Evolutionary conservation across 768 basidiomycete species (phyloP).

Genomic region (Boletus speciosus): DNA sequence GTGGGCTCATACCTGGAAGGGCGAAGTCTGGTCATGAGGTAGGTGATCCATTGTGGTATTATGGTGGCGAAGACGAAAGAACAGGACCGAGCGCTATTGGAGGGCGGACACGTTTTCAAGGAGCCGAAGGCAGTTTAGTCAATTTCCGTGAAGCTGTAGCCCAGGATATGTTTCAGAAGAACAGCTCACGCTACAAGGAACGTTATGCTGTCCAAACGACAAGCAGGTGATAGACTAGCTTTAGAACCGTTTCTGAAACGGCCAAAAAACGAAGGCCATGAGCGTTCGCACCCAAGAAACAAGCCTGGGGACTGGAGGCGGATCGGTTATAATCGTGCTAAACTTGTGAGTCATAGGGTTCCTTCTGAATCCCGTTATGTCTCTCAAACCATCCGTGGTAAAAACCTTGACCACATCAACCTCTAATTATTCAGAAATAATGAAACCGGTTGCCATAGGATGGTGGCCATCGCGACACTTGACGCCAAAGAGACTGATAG

Average conservation of each 20-base stretch:
- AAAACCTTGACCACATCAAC: neutral
- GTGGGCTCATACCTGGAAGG: conserved; percentile 27
- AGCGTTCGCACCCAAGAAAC: conserved; percentile 10
- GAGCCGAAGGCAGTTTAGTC: conserved; percentile 22
- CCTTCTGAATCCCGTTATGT: conserved; percentile 12
- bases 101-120: conserved; percentile 27
- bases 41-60: conserved; percentile 29
- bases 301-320: conserved; percentile 9
- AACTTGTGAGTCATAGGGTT: conserved; percentile 22
- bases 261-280: neutral
- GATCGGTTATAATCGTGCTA: conserved; percentile 6
- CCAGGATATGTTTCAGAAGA: neutral
- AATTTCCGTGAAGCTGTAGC: conserved; percentile 15
- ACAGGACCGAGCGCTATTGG: conserved; percentile 20
- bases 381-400: neutral
- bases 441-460: neutral
- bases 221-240: neutral
- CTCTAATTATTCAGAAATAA: too few species aligned
- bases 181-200: neutral
- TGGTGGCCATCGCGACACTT: too few species aligned
- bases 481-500: too few species aligned
- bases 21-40: conserved; percentile 22
- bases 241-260: neutral
- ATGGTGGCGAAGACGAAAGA: conserved; percentile 17
- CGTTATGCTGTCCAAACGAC: neutral